A percentile compares a stretch with the other conserved stretches of the same genome.
phyloP scores from a whole-genome alignment of 352 stramenopile genomes.

The Phytophthora europaea region DNA sequence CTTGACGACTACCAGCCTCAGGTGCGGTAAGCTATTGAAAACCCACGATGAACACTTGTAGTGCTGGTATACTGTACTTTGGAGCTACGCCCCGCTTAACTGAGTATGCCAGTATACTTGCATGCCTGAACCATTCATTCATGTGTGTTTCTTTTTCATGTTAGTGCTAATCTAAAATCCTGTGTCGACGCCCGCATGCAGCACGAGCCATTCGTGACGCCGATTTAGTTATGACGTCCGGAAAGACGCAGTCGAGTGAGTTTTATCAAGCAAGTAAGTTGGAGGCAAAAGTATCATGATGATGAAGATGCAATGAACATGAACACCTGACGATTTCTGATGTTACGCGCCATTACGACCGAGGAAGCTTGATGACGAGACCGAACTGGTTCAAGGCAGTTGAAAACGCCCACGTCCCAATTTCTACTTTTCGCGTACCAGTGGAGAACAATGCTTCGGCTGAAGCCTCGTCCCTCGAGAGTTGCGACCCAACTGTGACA shows the following conservation, averaged over 20 bases:
- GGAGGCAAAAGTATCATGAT: no score
- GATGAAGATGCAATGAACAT: no score
- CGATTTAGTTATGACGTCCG: constrained; percentile 51
- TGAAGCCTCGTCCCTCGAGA: constrained; percentile 12
- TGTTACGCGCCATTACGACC: no score
- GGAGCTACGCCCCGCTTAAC: constrained; percentile 2
- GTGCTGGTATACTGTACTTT: constrained; percentile 7
- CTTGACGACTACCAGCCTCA: constrained; percentile 96
- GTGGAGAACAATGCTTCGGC: constrained; percentile 1
- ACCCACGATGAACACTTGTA: constrained; percentile 8
- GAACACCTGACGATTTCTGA: no score
- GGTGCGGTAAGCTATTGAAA: constrained; percentile 58
- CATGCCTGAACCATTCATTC: constrained; percentile 1
- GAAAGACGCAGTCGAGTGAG: constrained; percentile 15
- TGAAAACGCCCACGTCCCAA: constrained; percentile 3
- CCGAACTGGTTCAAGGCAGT: constrained; percentile 1
- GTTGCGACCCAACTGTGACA: constrained; percentile 5
- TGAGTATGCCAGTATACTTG: constrained; percentile 9
- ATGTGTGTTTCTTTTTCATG: background rate
- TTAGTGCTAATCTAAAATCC: no score
- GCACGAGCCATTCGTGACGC: constrained; percentile 59
- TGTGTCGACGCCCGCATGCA: constrained; percentile 6
- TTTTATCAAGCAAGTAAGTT: background rate
- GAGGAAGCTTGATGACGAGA: background rate
- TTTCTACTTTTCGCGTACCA: background rate